Evolutionary conservation across 108 stramenopile genomes (phyloP).

Genomic region (Tribonema minus): DNA sequence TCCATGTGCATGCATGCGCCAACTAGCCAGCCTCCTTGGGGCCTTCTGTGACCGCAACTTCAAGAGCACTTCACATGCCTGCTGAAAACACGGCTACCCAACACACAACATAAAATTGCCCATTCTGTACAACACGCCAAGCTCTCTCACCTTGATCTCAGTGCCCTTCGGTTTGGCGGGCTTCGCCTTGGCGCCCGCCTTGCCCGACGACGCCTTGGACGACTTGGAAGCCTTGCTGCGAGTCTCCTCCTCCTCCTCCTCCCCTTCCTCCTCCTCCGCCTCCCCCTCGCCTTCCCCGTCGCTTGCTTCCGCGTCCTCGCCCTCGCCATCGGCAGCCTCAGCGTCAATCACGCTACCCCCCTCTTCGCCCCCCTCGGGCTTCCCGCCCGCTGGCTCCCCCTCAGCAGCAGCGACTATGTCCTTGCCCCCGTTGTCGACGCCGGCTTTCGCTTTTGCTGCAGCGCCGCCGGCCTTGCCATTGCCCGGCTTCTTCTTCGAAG

Average conservation of each 20-base stretch:
- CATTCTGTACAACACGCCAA: not conserved
- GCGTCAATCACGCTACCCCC: not conserved
- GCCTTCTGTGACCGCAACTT: too few species aligned
- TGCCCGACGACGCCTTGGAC: not conserved
- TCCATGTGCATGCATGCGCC: too few species aligned
- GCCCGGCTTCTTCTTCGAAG: too few species aligned
- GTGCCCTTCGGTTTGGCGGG: not conserved
- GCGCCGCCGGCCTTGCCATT: too few species aligned
- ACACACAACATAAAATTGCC: not conserved
- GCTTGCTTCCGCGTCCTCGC: not conserved
- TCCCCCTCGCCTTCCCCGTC: not conserved
- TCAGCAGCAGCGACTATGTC: too few species aligned
- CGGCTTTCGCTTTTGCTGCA: too few species aligned
- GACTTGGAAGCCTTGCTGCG: not conserved
- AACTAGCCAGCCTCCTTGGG: too few species aligned
- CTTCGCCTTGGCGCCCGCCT: not conserved
- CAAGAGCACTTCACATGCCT: too few species aligned
- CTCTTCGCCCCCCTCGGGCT: not conserved
- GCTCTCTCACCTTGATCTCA: not conserved
- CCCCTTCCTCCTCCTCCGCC: not conserved
- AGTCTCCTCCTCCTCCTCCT: too few species aligned
- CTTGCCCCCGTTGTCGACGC: too few species aligned
- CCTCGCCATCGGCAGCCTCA: slow-evolving; percentile 7
- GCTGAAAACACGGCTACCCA: not conserved
- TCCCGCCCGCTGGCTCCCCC: not conserved